phyloP scores from a whole-genome alignment of 345 rosid genomes.

The Camelina neglecta region DNA sequence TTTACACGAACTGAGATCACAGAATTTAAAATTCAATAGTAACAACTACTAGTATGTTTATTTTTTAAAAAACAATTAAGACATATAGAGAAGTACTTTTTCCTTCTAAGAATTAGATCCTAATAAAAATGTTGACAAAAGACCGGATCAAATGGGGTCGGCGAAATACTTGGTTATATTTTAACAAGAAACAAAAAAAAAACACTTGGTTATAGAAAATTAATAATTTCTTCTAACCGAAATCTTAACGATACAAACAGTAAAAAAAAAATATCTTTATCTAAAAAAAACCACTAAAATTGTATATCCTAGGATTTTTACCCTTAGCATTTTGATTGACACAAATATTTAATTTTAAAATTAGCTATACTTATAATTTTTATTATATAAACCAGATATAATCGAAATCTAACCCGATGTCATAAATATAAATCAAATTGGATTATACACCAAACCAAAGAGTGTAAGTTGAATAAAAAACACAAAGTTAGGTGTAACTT shows the following conservation, averaged over 20 bases:
- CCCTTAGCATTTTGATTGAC: not conserved
- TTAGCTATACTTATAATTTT: not conserved
- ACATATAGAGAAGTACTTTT: constrained; percentile 8
- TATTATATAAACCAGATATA: not conserved
- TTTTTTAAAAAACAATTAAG: not conserved
- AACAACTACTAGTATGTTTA: constrained; percentile 12
- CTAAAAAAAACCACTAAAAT: not conserved
- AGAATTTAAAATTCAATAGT: not conserved
- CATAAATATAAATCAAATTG: too few relatives aligned
- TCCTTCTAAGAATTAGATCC: constrained; percentile 13
- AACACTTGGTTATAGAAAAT: constrained; percentile 12
- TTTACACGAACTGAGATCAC: constrained; percentile 1
- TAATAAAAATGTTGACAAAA: constrained; percentile 35
- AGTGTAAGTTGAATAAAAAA: not conserved
- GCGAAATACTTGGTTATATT: constrained; percentile 22
- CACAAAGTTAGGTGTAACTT: constrained; percentile 5
- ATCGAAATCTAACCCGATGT: too few relatives aligned
- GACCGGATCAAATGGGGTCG: constrained; percentile 39
- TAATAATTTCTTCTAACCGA: not conserved
- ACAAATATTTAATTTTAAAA: not conserved
- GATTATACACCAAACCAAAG: too few relatives aligned
- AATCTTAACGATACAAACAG: not conserved
- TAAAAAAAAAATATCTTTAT: not conserved
- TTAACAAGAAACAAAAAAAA: not conserved
- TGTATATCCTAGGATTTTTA: not conserved